Conservation (phyloP, 257 asterid genomes). For the Primulina eburnea region DNA sequence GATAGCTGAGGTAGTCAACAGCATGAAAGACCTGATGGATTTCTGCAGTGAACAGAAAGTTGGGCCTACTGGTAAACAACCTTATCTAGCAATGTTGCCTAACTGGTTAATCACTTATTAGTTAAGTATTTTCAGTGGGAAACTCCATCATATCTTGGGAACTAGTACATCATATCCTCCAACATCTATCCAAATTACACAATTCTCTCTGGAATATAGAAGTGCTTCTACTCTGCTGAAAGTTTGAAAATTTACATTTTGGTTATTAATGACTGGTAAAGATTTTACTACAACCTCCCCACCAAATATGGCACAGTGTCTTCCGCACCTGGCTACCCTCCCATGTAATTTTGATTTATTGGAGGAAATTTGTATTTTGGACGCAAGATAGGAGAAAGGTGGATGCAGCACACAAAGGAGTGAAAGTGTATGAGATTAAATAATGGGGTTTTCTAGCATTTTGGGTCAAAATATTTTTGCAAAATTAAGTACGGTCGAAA, state of each 20-base stretch:
- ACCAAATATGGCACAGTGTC: background rate
- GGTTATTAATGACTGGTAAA: background rate
- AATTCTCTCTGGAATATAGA: background rate
- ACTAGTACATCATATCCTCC: background rate
- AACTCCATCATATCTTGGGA: background rate
- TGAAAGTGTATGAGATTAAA: background rate
- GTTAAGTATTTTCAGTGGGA: background rate
- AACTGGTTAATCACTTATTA: background rate
- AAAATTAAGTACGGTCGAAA: background rate
- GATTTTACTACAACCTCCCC: background rate
- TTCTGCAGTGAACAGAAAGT: conserved; percentile 69
- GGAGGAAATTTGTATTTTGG: background rate
- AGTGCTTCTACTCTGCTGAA: background rate
- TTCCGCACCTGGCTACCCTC: background rate
- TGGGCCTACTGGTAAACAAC: conserved; percentile 77
- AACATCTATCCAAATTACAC: background rate
- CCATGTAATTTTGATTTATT: background rate
- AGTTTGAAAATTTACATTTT: background rate
- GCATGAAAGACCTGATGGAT: conserved; percentile 97
- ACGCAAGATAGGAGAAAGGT: background rate
- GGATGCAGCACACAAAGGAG: background rate
- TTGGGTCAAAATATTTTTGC: background rate
- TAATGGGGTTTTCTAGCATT: background rate
- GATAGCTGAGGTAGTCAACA: conserved; percentile 96
- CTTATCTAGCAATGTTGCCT: background rate